Evolutionary conservation across 1,284 basidiomycete species (phyloP).

Genomic region (Marasmius fiardii): DNA sequence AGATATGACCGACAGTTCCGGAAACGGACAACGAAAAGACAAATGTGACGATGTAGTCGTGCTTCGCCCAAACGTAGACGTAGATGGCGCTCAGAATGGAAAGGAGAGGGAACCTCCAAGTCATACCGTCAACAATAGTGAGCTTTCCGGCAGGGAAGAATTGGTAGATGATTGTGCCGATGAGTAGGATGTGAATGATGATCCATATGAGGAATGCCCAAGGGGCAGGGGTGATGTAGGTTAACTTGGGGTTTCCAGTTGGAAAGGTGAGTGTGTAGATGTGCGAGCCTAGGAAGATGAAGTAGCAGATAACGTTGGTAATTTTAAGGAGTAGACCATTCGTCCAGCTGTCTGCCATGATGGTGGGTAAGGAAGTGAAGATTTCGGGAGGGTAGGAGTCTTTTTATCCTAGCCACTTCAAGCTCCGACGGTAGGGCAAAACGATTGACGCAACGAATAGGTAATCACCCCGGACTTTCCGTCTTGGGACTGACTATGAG

Average conservation of each 20-base stretch:
- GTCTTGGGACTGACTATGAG: too few species aligned
- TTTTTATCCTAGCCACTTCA: background rate
- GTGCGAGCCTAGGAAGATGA: constrained; percentile 85
- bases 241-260: constrained; percentile 68
- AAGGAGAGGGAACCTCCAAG: constrained; percentile 87
- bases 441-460: background rate
- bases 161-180: constrained; percentile 89
- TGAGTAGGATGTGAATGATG: constrained; percentile 81
- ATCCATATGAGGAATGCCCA: constrained; percentile 88
- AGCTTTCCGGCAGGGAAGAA: constrained; percentile 81
- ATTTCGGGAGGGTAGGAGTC: background rate
- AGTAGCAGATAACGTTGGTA: constrained; percentile 75
- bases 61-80: constrained; percentile 73
- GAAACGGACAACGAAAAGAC: constrained; percentile 84
- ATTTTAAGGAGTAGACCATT: constrained; percentile 84
- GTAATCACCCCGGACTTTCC: background rate
- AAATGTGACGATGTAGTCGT: constrained; percentile 79
- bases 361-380: constrained; percentile 16
- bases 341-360: constrained; percentile 65
- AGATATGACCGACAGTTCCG: constrained; percentile 84
- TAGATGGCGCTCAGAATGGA: constrained; percentile 84
- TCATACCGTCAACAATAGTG: constrained; percentile 81
- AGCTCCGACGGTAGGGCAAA: too few species aligned
- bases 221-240: constrained; percentile 87
- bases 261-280: constrained; percentile 81